phyloP scores from a whole-genome alignment of 257 asterid species.

The Penstemon newberryi region DNA sequence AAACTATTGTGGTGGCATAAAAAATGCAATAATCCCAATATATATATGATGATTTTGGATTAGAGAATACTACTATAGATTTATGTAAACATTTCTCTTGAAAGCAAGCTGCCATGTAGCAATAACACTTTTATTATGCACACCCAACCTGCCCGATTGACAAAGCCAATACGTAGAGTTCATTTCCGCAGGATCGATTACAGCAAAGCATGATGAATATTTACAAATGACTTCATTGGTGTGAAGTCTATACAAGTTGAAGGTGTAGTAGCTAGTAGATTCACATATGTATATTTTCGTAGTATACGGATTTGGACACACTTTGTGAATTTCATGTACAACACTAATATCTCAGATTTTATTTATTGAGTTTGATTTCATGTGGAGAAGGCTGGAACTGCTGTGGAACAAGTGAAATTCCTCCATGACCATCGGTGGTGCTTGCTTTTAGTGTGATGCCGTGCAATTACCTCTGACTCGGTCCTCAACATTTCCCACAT shows the following conservation, averaged over 20 bases:
- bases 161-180: constrained; percentile 10
- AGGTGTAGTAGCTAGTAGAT: constrained; percentile 18
- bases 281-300: constrained; percentile 17
- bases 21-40: no score
- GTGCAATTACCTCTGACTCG: constrained; percentile 49
- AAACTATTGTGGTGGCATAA: no score
- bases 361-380: constrained; percentile 35
- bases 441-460: constrained; percentile 45
- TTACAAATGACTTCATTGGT: constrained; percentile 36
- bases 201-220: constrained; percentile 34
- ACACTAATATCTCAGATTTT: constrained; percentile 12
- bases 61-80: no score
- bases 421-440: constrained; percentile 54
- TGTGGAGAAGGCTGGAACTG: constrained; percentile 39
- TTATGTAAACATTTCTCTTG: no score
- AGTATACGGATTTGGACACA: background rate
- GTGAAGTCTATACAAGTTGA: constrained; percentile 34
- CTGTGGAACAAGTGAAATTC: constrained; percentile 44
- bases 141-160: no score
- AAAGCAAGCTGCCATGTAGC: no score
- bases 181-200: constrained; percentile 28
- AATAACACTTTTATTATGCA: no score
- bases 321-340: constrained; percentile 20
- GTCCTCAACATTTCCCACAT: constrained; percentile 97
- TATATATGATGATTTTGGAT: no score